These are phyloP conservation scores for Diaporthe sp. DNA, from an alignment of 2,329 filamentous ascomycete genomes.

Conservation along the genomic window DNA sequence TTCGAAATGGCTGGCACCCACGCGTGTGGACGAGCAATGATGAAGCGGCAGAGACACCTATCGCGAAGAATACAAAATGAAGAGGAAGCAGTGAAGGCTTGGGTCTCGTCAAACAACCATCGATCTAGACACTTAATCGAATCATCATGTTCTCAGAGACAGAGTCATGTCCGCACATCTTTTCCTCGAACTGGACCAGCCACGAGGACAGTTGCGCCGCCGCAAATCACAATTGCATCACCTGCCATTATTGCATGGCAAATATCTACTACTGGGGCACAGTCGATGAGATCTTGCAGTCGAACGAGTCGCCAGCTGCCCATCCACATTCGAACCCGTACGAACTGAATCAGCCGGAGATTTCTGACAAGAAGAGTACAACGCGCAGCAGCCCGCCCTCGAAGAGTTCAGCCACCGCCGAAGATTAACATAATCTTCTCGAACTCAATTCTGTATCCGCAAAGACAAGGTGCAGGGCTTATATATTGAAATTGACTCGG, in stretches of 20 bases:
- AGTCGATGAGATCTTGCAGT: background rate
- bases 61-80: background rate
- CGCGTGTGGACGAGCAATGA: background rate
- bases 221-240: conserved; percentile 28
- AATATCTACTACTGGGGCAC: conserved; percentile 30
- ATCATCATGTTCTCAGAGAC: conserved; percentile 27
- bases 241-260: conserved; percentile 29
- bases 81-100: background rate
- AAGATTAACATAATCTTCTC: background rate
- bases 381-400: background rate
- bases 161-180: conserved; percentile 31
- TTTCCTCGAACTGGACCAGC: conserved; percentile 17
- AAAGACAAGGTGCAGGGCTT: background rate
- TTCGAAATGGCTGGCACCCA: background rate
- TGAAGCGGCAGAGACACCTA: no score
- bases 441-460: background rate
- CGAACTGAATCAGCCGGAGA: conserved; percentile 9
- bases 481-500: background rate
- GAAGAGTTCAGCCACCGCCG: background rate
- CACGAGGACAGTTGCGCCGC: conserved; percentile 31
- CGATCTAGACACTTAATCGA: background rate
- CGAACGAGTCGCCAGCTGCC: background rate
- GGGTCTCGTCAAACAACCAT: background rate
- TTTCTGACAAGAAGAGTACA: background rate
- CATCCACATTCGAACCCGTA: background rate